Percentiles rank a stretch among this genome's conserved stretches.
These are phyloP conservation scores for Mucor saturninus DNA, from an alignment of 371 early-diverging fungal species.

Conservation along the genomic window DNA sequence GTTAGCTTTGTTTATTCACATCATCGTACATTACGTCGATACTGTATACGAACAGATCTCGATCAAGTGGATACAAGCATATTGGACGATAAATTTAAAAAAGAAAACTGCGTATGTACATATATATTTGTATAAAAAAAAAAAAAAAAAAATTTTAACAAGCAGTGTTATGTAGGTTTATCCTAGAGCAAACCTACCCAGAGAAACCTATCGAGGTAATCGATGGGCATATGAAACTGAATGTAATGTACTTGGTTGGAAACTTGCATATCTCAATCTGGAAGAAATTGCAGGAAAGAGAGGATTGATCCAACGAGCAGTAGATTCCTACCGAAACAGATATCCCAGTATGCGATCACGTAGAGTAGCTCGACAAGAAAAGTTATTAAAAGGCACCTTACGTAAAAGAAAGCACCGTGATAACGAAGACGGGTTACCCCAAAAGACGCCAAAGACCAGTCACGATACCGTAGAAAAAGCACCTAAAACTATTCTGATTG, in stretches of 20 bases:
- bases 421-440: background rate
- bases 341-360: slow-evolving; percentile 80
- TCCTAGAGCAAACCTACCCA: slow-evolving; percentile 71
- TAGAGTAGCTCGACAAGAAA: slow-evolving; percentile 81
- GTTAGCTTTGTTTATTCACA: slow-evolving; percentile 67
- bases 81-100: slow-evolving; percentile 39
- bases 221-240: slow-evolving; percentile 51
- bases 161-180: slow-evolving; percentile 28
- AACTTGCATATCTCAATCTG: slow-evolving; percentile 71
- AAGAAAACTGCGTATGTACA: slow-evolving; percentile 36
- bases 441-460: slow-evolving; percentile 11
- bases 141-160: background rate
- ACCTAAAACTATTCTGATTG: slow-evolving; percentile 33
- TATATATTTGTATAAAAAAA: background rate
- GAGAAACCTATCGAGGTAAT: slow-evolving; percentile 80
- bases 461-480: slow-evolving; percentile 12
- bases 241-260: slow-evolving; percentile 41
- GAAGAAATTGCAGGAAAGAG: slow-evolving; percentile 81
- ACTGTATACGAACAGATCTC: slow-evolving; percentile 78
- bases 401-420: slow-evolving; percentile 45
- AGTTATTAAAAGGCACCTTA: slow-evolving; percentile 53
- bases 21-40: slow-evolving; percentile 61
- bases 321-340: slow-evolving; percentile 89
- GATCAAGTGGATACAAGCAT: slow-evolving; percentile 56
- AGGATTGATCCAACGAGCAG: slow-evolving; percentile 92